Conservation (phyloP, 2,329 filamentous ascomycete species). For the Ophiosphaerella korrae region DNA sequence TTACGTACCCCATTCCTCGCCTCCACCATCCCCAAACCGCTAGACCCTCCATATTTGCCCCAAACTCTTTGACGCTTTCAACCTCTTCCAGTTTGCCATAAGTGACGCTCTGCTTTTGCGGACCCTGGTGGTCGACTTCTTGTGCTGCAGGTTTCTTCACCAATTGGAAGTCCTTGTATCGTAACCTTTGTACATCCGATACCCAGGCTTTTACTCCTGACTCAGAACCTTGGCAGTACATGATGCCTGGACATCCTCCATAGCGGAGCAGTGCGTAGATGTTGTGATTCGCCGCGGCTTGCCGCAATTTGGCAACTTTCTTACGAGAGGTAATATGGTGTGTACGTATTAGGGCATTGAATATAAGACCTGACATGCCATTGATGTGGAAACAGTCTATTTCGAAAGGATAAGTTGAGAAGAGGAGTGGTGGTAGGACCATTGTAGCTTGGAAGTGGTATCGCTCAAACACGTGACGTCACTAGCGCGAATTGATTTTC, state of each 20-base stretch:
- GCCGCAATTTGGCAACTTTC: constrained; percentile 68
- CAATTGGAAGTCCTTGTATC: constrained; percentile 76
- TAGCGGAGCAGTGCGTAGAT: constrained; percentile 70
- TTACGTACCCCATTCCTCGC: constrained; percentile 65
- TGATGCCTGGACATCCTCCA: constrained; percentile 73
- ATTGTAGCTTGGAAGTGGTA: not conserved
- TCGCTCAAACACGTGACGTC: constrained; percentile 34
- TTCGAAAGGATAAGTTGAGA: no score
- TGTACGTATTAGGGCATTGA: constrained; percentile 72
- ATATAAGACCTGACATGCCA: constrained; percentile 37
- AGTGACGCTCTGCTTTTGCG: constrained; percentile 3
- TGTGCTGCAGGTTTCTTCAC: constrained; percentile 57
- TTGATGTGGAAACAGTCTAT: not conserved
- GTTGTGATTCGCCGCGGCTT: constrained; percentile 65
- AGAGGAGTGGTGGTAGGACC: not conserved
- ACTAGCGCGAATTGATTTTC: constrained; percentile 30
- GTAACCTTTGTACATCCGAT: constrained; percentile 63
- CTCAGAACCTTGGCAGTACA: constrained; percentile 74
- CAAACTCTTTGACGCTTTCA: constrained; percentile 68
- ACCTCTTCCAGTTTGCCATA: constrained; percentile 59
- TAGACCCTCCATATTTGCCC: constrained; percentile 62
- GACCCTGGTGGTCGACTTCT: constrained; percentile 2
- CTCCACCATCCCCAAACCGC: constrained; percentile 71
- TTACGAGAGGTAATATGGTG: constrained; percentile 83
- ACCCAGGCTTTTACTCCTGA: constrained; percentile 67